Evolutionary conservation across 1,284 basidiomycete species (phyloP).

Genomic region (Ustilago tritici): DNA sequence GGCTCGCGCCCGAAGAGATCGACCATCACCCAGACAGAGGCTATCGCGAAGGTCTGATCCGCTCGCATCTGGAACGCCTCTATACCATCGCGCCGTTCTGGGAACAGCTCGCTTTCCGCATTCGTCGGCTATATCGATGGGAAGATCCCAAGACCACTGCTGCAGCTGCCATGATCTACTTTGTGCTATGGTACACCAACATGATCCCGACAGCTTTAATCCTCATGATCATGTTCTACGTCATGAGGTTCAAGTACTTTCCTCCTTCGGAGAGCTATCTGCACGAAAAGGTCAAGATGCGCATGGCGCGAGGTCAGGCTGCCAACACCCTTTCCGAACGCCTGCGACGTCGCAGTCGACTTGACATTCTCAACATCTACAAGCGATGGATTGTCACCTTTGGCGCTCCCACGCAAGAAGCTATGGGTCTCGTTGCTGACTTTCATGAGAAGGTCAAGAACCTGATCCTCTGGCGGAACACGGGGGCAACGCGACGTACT

Average conservation of each 20-base stretch:
- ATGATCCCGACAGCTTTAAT: slow-evolving; percentile 67
- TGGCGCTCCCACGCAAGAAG: slow-evolving; percentile 58
- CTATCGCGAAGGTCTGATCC: slow-evolving; percentile 65
- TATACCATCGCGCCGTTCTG: slow-evolving; percentile 69
- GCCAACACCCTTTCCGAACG: slow-evolving; percentile 66
- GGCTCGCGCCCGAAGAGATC: slow-evolving; percentile 66
- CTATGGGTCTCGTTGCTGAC: slow-evolving; percentile 63
- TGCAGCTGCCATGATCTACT: slow-evolving; percentile 67
- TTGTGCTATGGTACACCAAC: slow-evolving; percentile 68
- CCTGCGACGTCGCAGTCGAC: slow-evolving; percentile 60
- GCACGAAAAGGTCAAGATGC: slow-evolving; percentile 63
- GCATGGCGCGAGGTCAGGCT: slow-evolving; percentile 66
- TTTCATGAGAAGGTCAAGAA: slow-evolving; percentile 69
- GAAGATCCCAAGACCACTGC: slow-evolving; percentile 57
- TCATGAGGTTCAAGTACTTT: slow-evolving; percentile 68
- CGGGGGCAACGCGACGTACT: slow-evolving; percentile 58
- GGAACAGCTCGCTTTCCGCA: slow-evolving; percentile 60
- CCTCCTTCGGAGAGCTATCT: slow-evolving; percentile 66
- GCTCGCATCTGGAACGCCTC: slow-evolving; percentile 66
- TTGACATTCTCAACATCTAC: slow-evolving; percentile 67
- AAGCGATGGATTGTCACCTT: slow-evolving; percentile 62
- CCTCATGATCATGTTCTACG: slow-evolving; percentile 63
- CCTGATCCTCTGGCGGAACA: slow-evolving; percentile 67
- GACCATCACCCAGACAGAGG: slow-evolving; percentile 62
- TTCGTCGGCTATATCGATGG: slow-evolving; percentile 48